Evolutionary conservation across 2,329 filamentous ascomycete species (phyloP).

Genomic region (Paraphaeosphaeria minitans): DNA sequence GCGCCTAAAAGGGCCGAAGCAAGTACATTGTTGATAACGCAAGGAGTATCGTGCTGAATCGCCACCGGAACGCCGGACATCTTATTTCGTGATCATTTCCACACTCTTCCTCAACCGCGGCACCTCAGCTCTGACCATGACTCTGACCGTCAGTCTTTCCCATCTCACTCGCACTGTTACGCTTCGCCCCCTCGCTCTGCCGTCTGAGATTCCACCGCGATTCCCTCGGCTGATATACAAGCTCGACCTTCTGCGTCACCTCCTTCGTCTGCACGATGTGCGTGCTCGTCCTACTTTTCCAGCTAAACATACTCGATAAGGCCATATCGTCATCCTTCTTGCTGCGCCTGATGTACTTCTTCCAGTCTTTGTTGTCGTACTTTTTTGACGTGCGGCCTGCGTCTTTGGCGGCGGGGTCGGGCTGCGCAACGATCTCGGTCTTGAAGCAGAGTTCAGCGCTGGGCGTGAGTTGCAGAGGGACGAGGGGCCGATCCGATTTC

Average conservation of each 20-base stretch:
- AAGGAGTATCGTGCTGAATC: background rate
- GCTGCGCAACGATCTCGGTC: conserved; percentile 14
- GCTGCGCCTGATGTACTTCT: conserved; percentile 10
- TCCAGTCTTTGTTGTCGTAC: conserved; percentile 13
- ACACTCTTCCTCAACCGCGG: no score
- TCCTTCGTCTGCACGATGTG: conserved; percentile 17
- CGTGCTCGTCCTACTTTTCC: conserved; percentile 12
- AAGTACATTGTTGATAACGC: background rate
- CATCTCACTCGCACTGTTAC: background rate
- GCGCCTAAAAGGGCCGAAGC: background rate
- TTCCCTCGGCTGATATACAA: conserved; percentile 12
- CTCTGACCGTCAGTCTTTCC: background rate
- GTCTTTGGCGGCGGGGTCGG: background rate
- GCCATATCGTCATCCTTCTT: conserved; percentile 14
- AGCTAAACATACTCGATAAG: conserved; percentile 12
- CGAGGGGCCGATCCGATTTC: conserved; percentile 13
- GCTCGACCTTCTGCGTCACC: conserved; percentile 15
- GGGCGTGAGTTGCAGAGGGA: conserved; percentile 16
- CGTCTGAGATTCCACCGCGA: conserved; percentile 12
- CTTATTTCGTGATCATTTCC: background rate
- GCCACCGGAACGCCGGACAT: background rate
- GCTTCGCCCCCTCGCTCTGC: background rate
- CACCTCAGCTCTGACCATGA: background rate
- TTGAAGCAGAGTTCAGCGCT: conserved; percentile 14
- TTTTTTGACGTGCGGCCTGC: background rate